Percentiles rank a stretch among this genome's conserved stretches.
Evolutionary conservation across 2,329 filamentous ascomycete genomes (phyloP).

Genomic region (Neofusicoccum umdonicola): DNA sequence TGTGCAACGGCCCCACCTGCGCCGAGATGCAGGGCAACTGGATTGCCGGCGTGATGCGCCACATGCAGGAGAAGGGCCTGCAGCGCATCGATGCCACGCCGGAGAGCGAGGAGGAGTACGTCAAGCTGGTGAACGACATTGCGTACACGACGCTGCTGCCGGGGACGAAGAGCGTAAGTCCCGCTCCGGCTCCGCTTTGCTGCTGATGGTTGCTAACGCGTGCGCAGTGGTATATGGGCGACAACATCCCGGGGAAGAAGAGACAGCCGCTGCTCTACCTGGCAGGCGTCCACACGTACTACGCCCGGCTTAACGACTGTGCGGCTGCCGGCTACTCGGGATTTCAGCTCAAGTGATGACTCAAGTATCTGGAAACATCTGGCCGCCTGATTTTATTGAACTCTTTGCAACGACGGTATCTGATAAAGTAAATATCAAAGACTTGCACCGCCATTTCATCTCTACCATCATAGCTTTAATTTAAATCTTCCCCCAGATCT

Average conservation of each 20-base stretch:
- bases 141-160: conserved; percentile 51
- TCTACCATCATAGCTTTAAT: no score
- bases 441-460: no score
- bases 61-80: conserved; percentile 47
- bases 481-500: no score
- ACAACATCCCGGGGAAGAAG: conserved; percentile 53
- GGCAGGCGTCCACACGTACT: conserved; percentile 31
- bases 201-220: no score
- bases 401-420: no score
- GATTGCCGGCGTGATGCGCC: conserved; percentile 52
- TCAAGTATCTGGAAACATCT: no score
- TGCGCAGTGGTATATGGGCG: conserved; percentile 54
- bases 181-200: no score
- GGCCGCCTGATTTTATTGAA: no score
- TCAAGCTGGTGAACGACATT: conserved; percentile 47
- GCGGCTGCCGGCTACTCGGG: conserved; percentile 23
- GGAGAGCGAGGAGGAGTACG: conserved; percentile 51
- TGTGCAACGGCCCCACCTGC: conserved; percentile 56
- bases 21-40: conserved; percentile 58
- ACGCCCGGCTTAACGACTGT: conserved; percentile 22
- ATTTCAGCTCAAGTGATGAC: conserved; percentile 18
- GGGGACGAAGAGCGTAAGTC: conserved; percentile 37
- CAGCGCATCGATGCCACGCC: conserved; percentile 52
- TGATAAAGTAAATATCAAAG: no score
- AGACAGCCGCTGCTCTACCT: conserved; percentile 53